A percentile compares a stretch with the other conserved stretches of the same genome.
Evolutionary conservation across 1,284 basidiomycete genomes (phyloP).

Genomic region (Heterobasidion occidentale): DNA sequence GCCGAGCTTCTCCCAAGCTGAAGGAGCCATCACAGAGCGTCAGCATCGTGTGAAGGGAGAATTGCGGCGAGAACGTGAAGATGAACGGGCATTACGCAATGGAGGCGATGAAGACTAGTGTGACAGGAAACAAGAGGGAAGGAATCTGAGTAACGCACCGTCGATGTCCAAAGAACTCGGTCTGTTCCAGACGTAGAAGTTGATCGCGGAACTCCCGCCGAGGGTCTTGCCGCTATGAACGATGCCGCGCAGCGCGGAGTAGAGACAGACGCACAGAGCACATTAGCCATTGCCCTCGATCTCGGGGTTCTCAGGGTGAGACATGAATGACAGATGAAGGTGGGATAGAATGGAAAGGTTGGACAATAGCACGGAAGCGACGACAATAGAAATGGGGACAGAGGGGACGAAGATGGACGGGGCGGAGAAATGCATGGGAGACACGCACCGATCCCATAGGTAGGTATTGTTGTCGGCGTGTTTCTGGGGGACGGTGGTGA

Average conservation of each 20-base stretch:
- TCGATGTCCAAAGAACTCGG: conserved; percentile 17
- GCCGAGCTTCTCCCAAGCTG: conserved; percentile 14
- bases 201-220: conserved; percentile 18
- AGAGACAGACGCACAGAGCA: not conserved
- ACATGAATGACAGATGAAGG: conserved; percentile 8
- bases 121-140: no score
- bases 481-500: conserved; percentile 14
- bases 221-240: conserved; percentile 16
- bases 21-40: not conserved
- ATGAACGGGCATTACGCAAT: no score
- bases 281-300: no score
- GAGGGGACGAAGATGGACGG: no score
- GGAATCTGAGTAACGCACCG: not conserved
- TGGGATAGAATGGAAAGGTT: conserved; percentile 8
- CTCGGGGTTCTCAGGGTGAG: no score
- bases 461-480: no score
- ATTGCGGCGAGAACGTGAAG: not conserved
- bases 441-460: no score
- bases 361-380: not conserved
- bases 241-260: not conserved
- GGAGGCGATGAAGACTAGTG: no score
- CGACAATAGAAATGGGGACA: not conserved
- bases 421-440: no score
- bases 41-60: not conserved
- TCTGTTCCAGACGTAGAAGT: conserved; percentile 15